These are phyloP conservation scores for Litsea cubeba DNA, from an alignment of 164 flowering plant genomes.

Conservation along the genomic window DNA sequence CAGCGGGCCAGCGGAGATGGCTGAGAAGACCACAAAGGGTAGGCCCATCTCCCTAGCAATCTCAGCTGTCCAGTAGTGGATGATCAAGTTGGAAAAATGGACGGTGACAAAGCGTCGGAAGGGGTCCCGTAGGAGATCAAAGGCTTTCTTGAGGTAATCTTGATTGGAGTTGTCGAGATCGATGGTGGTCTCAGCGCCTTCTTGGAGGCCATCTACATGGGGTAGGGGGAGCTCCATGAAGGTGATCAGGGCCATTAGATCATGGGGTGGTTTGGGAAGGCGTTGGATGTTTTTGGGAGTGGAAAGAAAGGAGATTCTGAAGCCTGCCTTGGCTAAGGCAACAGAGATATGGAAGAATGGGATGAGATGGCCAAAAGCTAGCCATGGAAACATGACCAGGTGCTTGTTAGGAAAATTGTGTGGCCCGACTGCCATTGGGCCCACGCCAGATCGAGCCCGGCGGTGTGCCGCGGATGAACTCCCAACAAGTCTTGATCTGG, in stretches of 20 bases:
- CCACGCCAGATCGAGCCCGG: too few relatives aligned
- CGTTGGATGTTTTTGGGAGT: too few relatives aligned
- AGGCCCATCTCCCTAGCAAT: slow-evolving; percentile 18
- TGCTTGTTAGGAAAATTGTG: too few relatives aligned
- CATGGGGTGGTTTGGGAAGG: too few relatives aligned
- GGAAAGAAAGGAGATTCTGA: too few relatives aligned
- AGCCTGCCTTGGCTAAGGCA: slow-evolving; percentile 6
- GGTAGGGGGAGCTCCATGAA: slow-evolving; percentile 7
- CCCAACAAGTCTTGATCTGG: too few relatives aligned
- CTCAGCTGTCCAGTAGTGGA: slow-evolving; percentile 22
- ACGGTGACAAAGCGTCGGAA: slow-evolving; percentile 16
- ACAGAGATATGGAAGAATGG: slow-evolving; percentile 13
- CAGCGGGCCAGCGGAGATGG: slow-evolving; percentile 12
- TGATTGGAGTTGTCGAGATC: slow-evolving; percentile 17
- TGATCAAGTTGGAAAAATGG: slow-evolving; percentile 27
- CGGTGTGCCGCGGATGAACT: too few relatives aligned
- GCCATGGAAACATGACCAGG: slow-evolving; percentile 15
- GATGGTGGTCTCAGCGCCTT: slow-evolving; percentile 25
- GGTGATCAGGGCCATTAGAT: slow-evolving; percentile 2
- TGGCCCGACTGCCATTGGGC: too few relatives aligned
- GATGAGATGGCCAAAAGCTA: slow-evolving; percentile 18
- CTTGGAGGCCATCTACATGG: slow-evolving; percentile 12
- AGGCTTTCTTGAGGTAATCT: slow-evolving; percentile 25
- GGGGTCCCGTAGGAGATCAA: slow-evolving; percentile 11
- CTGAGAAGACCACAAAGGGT: slow-evolving; percentile 13